phyloP scores from a whole-genome alignment of 164 flowering plant species.

The Berberis vulgaris region DNA sequence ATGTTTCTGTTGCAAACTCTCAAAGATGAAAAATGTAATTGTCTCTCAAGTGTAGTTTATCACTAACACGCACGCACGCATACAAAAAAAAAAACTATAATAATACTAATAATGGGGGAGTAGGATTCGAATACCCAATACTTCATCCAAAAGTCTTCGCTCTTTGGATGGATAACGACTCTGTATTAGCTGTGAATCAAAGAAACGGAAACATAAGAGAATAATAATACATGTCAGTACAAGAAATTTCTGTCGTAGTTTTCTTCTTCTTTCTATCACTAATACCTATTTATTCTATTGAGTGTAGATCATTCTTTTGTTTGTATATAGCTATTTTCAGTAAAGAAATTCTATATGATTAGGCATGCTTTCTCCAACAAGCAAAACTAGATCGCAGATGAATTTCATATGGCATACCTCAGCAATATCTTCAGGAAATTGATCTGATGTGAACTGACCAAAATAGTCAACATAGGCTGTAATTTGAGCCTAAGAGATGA shows the following conservation, averaged over 20 bases:
- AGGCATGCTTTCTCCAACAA: not conserved
- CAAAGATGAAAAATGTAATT: too few species aligned
- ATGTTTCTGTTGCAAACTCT: too few species aligned
- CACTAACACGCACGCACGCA: too few species aligned
- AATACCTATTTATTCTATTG: too few species aligned
- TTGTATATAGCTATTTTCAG: not conserved
- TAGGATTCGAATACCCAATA: slow-evolving; percentile 49
- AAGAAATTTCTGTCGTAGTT: too few species aligned
- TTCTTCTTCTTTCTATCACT: too few species aligned
- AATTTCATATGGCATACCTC: slow-evolving; percentile 50
- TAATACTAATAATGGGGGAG: not conserved
- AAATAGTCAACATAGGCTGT: slow-evolving; percentile 90
- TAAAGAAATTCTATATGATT: not conserved
- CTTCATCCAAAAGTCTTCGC: slow-evolving; percentile 81
- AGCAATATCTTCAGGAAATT: slow-evolving; percentile 80
- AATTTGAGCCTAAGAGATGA: slow-evolving; percentile 54
- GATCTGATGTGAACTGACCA: slow-evolving; percentile 89
- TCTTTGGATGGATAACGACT: slow-evolving; percentile 70
- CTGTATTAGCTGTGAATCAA: slow-evolving; percentile 59
- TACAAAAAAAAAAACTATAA: not conserved
- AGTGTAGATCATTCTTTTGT: not conserved
- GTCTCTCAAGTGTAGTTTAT: too few species aligned
- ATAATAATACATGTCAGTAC: too few species aligned
- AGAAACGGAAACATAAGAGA: not conserved
- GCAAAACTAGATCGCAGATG: not conserved